These are phyloP conservation scores for Ustilago vetiveriae DNA, from an alignment of 1,284 basidiomycete species.

Conservation along the genomic window DNA sequence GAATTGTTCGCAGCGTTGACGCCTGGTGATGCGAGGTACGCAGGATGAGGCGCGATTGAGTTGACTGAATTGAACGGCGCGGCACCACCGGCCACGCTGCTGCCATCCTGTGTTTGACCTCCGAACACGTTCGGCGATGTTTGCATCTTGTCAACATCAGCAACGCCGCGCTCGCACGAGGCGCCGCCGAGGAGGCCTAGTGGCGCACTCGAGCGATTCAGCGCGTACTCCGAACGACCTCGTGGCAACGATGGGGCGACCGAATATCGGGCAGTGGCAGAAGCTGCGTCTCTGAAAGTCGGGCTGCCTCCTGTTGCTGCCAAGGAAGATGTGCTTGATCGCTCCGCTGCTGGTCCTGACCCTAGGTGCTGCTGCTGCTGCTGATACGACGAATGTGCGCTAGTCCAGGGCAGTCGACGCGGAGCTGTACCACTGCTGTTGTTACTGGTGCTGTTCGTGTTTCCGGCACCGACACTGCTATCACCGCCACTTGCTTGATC, in stretches of 20 bases:
- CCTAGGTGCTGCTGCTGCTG: slow-evolving; percentile 4
- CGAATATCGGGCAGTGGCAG: slow-evolving; percentile 21
- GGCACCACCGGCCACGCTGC: neutral
- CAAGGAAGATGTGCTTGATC: neutral
- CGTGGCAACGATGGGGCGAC: slow-evolving; percentile 20
- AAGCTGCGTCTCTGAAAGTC: slow-evolving; percentile 19
- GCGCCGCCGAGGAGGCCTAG: slow-evolving; percentile 7
- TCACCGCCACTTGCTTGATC: neutral
- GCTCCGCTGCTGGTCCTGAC: slow-evolving; percentile 3
- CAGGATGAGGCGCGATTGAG: slow-evolving; percentile 29
- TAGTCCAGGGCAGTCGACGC: slow-evolving; percentile 11
- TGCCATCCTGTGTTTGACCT: neutral
- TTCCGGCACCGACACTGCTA: neutral
- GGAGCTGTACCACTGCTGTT: neutral
- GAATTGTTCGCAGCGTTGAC: neutral
- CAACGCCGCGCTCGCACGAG: slow-evolving; percentile 30
- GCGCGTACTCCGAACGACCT: slow-evolving; percentile 18
- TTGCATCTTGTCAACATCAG: neutral
- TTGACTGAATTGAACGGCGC: neutral
- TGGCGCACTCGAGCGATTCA: neutral
- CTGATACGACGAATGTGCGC: slow-evolving; percentile 10
- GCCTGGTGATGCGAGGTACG: slow-evolving; percentile 28
- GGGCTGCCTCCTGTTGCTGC: slow-evolving; percentile 13
- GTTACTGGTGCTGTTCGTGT: neutral
- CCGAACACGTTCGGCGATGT: slow-evolving; percentile 5